Base-by-base conservation (phyloP, 2,329 filamentous ascomycete genomes). In the Pestalotiopsis sp. region DNA sequence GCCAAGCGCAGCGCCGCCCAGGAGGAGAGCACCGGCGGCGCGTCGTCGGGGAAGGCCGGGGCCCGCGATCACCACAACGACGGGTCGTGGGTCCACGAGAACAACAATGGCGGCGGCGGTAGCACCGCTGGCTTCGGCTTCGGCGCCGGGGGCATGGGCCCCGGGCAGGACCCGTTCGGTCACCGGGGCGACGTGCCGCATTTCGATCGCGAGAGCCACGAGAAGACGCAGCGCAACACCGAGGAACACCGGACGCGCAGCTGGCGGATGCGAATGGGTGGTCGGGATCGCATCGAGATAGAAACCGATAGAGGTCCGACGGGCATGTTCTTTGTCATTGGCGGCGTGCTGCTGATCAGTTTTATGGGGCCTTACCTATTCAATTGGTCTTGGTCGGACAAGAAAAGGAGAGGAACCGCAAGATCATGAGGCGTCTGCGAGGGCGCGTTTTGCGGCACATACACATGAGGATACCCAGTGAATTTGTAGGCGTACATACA, bases 191-290 rank as follows among this genome's bases (percentile, higher is more conserved):
- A 90, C 41, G 84, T 94, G 39, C 88, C 90, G 72, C 93, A 97
- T 81, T 99, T 97, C 74, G 91, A 98, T 81, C 87, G 88, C 56
- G 84, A 82, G 57, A 85, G 87, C 11, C 95, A 97, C 80, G 89
- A 90, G 74, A 85, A 89, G 70, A 97, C 93, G 69, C 93, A 97
- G 71, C 84, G 87, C 64, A 83, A 86, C 41, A 85, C 92, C 73
- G 88, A 93, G 72, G 79, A 82, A 58, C 79, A 84, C 5, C 79
- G 83, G 17, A 76, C 77, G 57, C 77, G 84, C 74, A 78, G 82
- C 23, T 79, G 86, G 38, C 75, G 73, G 12, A 77, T 79, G 36
- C 58, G 70, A 71, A 78, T 68, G 73, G 76, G 68, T 71, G 79
- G 67, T 41, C 64, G 71, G 41, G 68, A 75, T 36, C 70, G 77